phyloP scores from a whole-genome alignment of 306 rosid genomes.

The Styphnolobium japonicum region DNA sequence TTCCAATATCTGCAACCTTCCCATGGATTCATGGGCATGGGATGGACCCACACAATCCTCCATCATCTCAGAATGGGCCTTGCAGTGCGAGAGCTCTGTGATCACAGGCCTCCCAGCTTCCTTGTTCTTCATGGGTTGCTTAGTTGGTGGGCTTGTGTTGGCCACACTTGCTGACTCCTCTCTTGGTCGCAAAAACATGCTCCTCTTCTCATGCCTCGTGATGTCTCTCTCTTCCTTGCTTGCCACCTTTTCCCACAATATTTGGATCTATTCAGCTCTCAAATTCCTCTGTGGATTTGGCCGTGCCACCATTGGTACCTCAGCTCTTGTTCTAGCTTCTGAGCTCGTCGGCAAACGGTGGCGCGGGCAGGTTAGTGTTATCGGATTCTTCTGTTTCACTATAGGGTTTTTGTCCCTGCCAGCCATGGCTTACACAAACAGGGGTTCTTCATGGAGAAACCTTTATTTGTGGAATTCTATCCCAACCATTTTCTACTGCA shows the following conservation, averaged over 20 bases:
- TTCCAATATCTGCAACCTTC: constrained; percentile 41
- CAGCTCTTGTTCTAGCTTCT: constrained; percentile 54
- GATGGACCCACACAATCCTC: constrained; percentile 40
- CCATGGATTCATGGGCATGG: constrained; percentile 49
- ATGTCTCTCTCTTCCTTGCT: constrained; percentile 52
- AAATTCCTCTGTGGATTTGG: constrained; percentile 42
- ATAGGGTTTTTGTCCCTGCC: constrained; percentile 63
- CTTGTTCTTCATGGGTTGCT: constrained; percentile 56
- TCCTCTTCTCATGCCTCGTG: constrained; percentile 40
- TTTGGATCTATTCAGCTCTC: constrained; percentile 51
- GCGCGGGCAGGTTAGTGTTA: constrained; percentile 41
- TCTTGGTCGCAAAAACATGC: constrained; percentile 61
- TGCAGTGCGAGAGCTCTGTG: constrained; percentile 33
- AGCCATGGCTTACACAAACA: constrained; percentile 36
- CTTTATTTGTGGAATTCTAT: constrained; percentile 58
- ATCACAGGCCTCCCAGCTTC: constrained; percentile 56
- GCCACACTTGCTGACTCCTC: constrained; percentile 58
- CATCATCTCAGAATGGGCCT: constrained; percentile 51
- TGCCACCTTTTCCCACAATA: constrained; percentile 42
- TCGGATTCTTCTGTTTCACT: constrained; percentile 58
- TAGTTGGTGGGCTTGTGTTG: constrained; percentile 46
- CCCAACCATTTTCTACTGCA: constrained; percentile 40
- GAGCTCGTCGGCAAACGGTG: constrained; percentile 57
- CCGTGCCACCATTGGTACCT: constrained; percentile 55
- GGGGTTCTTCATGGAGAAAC: constrained; percentile 47